Base-by-base conservation (phyloP, 2,329 filamentous ascomycete genomes). In the Penicillium sp. region DNA sequence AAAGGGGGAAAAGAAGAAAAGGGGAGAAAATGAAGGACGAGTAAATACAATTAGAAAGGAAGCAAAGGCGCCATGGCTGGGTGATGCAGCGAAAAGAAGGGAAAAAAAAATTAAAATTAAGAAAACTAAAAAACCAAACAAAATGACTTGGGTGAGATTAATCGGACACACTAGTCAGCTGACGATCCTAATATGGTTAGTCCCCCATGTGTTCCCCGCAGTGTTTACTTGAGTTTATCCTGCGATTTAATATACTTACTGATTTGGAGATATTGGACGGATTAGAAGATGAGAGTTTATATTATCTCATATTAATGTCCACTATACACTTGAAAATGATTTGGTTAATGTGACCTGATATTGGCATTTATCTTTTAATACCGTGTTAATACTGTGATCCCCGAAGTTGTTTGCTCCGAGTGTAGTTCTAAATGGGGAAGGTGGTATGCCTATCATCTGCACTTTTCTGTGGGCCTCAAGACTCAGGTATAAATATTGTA, bases 151-250 rank as follows among this genome's bases (percentile, higher is more conserved):
- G 23, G 10, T 21, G 12, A 19, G 29, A 36, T 53, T 21, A 17
- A 27, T 54, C 35, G 31, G 38, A 31, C 27, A n/a, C 7, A 17
- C 39, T 21, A 53, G 56, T 58, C 56, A 58, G 56, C 51, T 58
- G 55, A 57, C n/a, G 23, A 45, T 52, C 49, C 43, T 25, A 47
- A 55, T 55, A 4, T 21, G 39, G 56, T 49, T 55, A 58, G 56
- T 27, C 17, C 17, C 23, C 53, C 53, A 56, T 51, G 49, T 53
- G 55, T 53, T 53, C 55, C 55, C 55, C 55, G 55, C 55, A 57
- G 49, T 56, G 42, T 57, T 57, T 57, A 53, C 55, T 57, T 53
- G 41, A 52, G 48, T 56, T 39, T 52, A 52, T 52, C 44, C 41
- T 42, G 27, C 19, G 9, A n/a, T 45, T 27, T 35, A 35, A 47